Evolutionary conservation across 495 filamentous ascomycete genomes (phyloP).

Genomic region (Talaromyces liani): DNA sequence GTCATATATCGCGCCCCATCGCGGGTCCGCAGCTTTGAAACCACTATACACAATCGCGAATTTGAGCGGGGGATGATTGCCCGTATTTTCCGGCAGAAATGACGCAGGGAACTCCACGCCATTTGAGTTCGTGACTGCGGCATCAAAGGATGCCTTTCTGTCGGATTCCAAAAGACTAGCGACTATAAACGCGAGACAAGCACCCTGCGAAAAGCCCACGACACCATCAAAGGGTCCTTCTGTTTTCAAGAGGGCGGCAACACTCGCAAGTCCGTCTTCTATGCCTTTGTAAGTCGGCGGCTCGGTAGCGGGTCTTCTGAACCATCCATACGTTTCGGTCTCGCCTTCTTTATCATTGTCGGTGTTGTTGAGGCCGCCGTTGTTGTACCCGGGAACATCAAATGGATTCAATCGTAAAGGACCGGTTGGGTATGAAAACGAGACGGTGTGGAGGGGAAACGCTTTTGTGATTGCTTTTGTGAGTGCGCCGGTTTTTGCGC

Average conservation of each 20-base stretch:
- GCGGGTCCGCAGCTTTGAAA: constrained; percentile 58
- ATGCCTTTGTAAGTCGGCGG: constrained; percentile 47
- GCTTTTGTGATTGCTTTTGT: constrained; percentile 71
- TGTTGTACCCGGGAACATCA: constrained; percentile 65
- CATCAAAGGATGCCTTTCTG: constrained; percentile 39
- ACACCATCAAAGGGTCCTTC: constrained; percentile 64
- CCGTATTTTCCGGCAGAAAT: constrained; percentile 33
- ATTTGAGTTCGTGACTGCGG: constrained; percentile 11
- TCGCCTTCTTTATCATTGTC: constrained; percentile 24
- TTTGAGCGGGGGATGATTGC: constrained; percentile 54
- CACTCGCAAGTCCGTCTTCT: constrained; percentile 48
- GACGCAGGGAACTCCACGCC: constrained; percentile 34
- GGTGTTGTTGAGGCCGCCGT: constrained; percentile 7
- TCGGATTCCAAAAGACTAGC: constrained; percentile 59
- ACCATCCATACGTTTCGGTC: constrained; percentile 78
- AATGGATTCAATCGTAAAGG: constrained; percentile 50
- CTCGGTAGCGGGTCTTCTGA: constrained; percentile 48
- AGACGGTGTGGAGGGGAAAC: constrained; percentile 49
- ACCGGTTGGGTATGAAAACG: constrained; percentile 45
- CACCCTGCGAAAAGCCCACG: constrained; percentile 71
- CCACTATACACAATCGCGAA: constrained; percentile 78
- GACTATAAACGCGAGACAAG: constrained; percentile 53
- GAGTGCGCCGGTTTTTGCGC: constrained; percentile 80
- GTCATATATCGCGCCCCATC: constrained; percentile 65
- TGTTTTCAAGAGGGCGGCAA: constrained; percentile 52